Evolutionary conservation across 192 early-diverging fungal species (phyloP), one percentile per base, ranked within the genome.

Genomic region (Podila epigama): DNA sequence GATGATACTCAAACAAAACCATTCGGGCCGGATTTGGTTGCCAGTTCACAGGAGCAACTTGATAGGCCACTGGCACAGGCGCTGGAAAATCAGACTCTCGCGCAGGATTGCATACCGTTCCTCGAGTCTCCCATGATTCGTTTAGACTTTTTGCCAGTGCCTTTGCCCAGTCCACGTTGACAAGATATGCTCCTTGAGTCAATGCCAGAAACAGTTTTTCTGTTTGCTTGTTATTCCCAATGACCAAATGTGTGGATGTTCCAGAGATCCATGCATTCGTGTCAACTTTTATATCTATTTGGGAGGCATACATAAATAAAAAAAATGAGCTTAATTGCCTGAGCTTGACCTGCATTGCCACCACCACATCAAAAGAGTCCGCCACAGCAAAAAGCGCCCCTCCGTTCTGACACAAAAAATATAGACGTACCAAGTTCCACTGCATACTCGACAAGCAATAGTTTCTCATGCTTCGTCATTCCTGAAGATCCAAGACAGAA

Each of bases 171-270:
- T 22, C 39, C 0, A 40, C 4, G 25, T 60, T 37, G 4, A 77
- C 73, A 35, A 77, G 20, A 20, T 77, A 51, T 6, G 60, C 73
- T 31, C 73, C 73, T 32, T 77, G 65, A 16, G 66, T 66, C 4
- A 77, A 60, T 13, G 73, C 73, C 13, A 68, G 66, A 32, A 36
- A 68, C 11, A 68, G 27, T 31, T 63, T 68, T 11, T 68, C 66
- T 22, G 66, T 64, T 1, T 37, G 37, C 13, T 77, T 77, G 39
- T 56, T 51, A 37, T 52, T 77, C 3, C 73, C 73, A 39, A 77
- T 51, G 33, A 77, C 41, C 4, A 77, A 40, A 51, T 77, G 73
- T 3, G 73, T 77, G 12, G 73, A 77, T 5, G 50, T 35, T 28
- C 73, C 73, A 11, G 66, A 35, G 42, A 63, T 15, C 73, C 73